Percentiles rank a stretch among this genome's conserved stretches.
Conservation (phyloP, 2,329 filamentous ascomycete species). For the Pseudogymnoascus destructans region DNA sequence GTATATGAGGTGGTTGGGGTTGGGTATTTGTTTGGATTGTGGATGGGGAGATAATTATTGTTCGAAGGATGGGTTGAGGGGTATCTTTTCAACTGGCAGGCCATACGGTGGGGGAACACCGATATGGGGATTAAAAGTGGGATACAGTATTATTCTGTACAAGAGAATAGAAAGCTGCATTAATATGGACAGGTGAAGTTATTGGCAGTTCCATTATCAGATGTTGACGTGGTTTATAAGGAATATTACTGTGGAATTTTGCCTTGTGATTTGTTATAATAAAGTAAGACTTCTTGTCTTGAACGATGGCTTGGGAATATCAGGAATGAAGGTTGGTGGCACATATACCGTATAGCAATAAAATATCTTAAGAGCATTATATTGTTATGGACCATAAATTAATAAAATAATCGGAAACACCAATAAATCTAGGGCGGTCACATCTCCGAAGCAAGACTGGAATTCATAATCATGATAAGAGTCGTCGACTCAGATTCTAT, state of each 20-base stretch:
- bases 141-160: background rate
- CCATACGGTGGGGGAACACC: background rate
- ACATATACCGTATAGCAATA: background rate
- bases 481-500: constrained; percentile 2
- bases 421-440: background rate
- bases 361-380: background rate
- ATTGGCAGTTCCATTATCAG: background rate
- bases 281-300: background rate
- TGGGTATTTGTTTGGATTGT: background rate
- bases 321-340: background rate
- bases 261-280: background rate
- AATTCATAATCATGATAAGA: background rate
- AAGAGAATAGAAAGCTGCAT: background rate
- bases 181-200: background rate
- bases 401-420: background rate
- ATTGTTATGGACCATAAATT: background rate
- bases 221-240: background rate
- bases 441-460: background rate
- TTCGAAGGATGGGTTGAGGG: background rate
- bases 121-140: background rate
- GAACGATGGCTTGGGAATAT: too few species aligned
- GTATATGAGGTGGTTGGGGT: background rate
- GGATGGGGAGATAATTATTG: background rate
- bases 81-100: background rate
- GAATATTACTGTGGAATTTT: background rate